These are phyloP conservation scores for Scheffersomyces lignicola DNA, from an alignment of 1,139 yeast species.

Conservation along the genomic window DNA sequence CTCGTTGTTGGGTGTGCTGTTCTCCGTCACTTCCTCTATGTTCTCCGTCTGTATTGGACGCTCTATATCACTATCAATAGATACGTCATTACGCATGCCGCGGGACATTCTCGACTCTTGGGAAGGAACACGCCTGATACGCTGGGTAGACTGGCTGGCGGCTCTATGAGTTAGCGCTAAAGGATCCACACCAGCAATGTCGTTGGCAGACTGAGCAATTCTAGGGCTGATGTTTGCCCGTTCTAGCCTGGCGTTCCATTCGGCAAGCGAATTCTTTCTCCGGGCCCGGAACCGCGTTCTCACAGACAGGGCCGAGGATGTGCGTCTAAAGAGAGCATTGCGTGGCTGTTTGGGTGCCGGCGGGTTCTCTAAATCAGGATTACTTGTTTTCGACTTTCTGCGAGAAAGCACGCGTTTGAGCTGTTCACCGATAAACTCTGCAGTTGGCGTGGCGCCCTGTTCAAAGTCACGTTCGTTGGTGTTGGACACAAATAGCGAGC, in stretches of 20 bases:
- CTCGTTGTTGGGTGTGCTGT: constrained; percentile 1
- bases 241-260: constrained; percentile 2
- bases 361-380: constrained; percentile 1
- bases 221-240: constrained; percentile 1
- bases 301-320: constrained; percentile 3
- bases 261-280: neutral
- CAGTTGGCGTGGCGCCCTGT: constrained; percentile 11
- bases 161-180: constrained; percentile 1
- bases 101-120: no score
- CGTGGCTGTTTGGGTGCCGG: neutral
- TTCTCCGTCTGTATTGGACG: neutral
- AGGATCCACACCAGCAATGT: constrained; percentile 2
- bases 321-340: neutral
- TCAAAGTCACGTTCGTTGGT: constrained; percentile 10
- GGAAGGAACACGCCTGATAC: no score
- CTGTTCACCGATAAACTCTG: constrained; percentile 33
- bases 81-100: neutral
- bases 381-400: constrained; percentile 1
- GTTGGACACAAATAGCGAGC: neutral
- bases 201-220: neutral
- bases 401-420: constrained; percentile 18
- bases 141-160: no score
- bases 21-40: neutral
- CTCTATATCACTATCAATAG: constrained; percentile 1
- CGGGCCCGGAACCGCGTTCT: neutral